Conservation (phyloP, 352 stramenopile species). For the Phytophthora pistaciae region DNA sequence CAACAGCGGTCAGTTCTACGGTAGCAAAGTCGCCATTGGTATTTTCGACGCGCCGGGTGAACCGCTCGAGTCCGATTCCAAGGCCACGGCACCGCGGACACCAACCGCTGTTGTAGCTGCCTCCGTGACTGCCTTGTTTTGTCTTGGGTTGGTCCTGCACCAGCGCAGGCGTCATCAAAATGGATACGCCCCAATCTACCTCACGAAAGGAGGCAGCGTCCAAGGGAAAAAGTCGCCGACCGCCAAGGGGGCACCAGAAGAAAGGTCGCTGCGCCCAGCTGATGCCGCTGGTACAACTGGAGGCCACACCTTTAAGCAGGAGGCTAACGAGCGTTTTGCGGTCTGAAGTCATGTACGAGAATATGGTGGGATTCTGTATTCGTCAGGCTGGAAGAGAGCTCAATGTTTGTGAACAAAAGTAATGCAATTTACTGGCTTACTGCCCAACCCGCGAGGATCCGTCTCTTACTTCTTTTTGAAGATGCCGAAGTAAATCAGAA, state of each 20-base stretch:
- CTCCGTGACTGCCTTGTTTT: slow-evolving; percentile 49
- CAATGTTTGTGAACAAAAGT: slow-evolving; percentile 28
- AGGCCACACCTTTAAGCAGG: slow-evolving; percentile 60
- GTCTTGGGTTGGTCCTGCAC: slow-evolving; percentile 63
- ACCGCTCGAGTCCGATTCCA: slow-evolving; percentile 44
- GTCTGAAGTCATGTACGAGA: slow-evolving; percentile 41
- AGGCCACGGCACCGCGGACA: slow-evolving; percentile 40
- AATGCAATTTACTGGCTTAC: slow-evolving; percentile 33
- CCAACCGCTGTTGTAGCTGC: slow-evolving; percentile 51
- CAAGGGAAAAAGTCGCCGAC: slow-evolving; percentile 42
- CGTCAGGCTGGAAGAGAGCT: neutral
- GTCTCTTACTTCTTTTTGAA: slow-evolving; percentile 79
- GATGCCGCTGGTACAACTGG: slow-evolving; percentile 44
- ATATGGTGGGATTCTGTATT: neutral
- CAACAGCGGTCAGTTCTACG: slow-evolving; percentile 65
- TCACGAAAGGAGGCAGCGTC: slow-evolving; percentile 51
- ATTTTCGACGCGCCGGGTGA: slow-evolving; percentile 64
- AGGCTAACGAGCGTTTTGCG: slow-evolving; percentile 72
- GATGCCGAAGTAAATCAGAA: slow-evolving; percentile 92
- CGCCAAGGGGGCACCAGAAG: slow-evolving; percentile 31
- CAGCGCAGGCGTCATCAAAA: slow-evolving; percentile 66
- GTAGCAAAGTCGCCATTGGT: slow-evolving; percentile 66
- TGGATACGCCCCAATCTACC: slow-evolving; percentile 64
- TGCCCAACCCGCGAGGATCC: slow-evolving; percentile 3
- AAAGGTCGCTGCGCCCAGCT: slow-evolving; percentile 35